A percentile compares a stretch with the other conserved stretches of the same genome.
Conservation (phyloP, 2,329 filamentous ascomycete species). For the Exophiala mesophila region DNA sequence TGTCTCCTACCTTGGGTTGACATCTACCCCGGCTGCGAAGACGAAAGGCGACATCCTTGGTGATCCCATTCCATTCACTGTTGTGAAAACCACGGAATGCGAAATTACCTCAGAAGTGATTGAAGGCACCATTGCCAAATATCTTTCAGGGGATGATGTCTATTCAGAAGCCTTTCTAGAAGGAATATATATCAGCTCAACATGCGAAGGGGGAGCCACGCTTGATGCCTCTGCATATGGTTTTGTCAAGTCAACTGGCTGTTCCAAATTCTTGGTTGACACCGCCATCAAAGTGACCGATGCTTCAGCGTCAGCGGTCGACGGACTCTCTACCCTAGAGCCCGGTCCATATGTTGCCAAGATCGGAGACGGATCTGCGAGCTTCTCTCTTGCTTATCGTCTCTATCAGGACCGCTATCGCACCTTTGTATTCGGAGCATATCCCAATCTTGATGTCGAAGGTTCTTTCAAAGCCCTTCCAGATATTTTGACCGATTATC, state of each 20-base stretch:
- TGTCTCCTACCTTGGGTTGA: neutral
- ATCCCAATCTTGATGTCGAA: neutral
- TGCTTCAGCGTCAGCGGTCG: neutral
- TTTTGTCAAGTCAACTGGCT: neutral
- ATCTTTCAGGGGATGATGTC: neutral
- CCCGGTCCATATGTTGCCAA: conserved; percentile 1
- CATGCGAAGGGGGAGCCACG: neutral
- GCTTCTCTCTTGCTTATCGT: neutral
- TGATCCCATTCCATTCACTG: neutral
- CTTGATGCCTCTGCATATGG: neutral
- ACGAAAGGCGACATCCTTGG: neutral
- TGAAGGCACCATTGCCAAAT: neutral
- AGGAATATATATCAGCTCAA: neutral
- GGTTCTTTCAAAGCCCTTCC: neutral
- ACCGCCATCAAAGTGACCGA: neutral
- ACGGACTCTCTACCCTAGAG: neutral
- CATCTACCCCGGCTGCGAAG: neutral
- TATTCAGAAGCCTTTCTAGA: neutral
- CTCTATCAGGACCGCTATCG: conserved; percentile 2
- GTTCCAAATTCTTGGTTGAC: neutral
- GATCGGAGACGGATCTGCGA: neutral
- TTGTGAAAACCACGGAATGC: neutral
- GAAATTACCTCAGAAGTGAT: neutral
- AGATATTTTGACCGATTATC: conserved; percentile 1
- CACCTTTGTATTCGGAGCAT: conserved; percentile 2